Conservation (phyloP, 768 basidiomycete genomes). For the Lactarius indigo region DNA sequence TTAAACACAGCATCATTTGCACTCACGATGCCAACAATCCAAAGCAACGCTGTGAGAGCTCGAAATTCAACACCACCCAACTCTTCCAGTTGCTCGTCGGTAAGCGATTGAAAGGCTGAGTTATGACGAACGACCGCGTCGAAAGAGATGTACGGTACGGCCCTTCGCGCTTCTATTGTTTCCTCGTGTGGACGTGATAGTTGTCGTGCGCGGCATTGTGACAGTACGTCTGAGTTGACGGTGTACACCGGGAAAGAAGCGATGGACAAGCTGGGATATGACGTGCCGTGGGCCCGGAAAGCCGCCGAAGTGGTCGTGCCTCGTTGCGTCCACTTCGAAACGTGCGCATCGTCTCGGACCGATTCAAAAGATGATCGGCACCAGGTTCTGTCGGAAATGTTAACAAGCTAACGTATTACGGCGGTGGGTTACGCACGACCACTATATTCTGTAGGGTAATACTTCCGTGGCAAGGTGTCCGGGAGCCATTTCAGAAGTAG, state of each 20-base stretch:
- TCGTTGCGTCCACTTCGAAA: constrained; percentile 16
- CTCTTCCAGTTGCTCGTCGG: constrained; percentile 82
- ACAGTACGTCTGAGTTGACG: constrained; percentile 61
- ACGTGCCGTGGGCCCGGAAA: constrained; percentile 70
- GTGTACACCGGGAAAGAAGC: constrained; percentile 61
- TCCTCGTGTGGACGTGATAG: constrained; percentile 47
- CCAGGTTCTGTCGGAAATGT: constrained; percentile 6
- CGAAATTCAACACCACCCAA: constrained; percentile 93
- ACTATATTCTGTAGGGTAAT: constrained; percentile 5
- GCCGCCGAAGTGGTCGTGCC: constrained; percentile 57
- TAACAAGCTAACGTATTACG: background rate
- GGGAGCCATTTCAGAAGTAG: constrained; percentile 4
- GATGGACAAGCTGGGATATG: constrained; percentile 45
- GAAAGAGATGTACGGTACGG: constrained; percentile 82
- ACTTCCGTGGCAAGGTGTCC: background rate
- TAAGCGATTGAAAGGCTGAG: constrained; percentile 64
- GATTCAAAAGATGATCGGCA: constrained; percentile 24
- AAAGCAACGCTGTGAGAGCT: constrained; percentile 73
- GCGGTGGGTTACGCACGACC: constrained; percentile 19
- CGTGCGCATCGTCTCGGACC: constrained; percentile 25
- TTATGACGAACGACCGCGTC: constrained; percentile 83
- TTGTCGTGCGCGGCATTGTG: constrained; percentile 70
- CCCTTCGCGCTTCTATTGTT: constrained; percentile 43
- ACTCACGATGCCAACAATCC: constrained; percentile 74
- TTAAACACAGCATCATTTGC: background rate